Base-by-base conservation (phyloP, 2,329 filamentous ascomycete species). In the Tolypocladium album region DNA sequence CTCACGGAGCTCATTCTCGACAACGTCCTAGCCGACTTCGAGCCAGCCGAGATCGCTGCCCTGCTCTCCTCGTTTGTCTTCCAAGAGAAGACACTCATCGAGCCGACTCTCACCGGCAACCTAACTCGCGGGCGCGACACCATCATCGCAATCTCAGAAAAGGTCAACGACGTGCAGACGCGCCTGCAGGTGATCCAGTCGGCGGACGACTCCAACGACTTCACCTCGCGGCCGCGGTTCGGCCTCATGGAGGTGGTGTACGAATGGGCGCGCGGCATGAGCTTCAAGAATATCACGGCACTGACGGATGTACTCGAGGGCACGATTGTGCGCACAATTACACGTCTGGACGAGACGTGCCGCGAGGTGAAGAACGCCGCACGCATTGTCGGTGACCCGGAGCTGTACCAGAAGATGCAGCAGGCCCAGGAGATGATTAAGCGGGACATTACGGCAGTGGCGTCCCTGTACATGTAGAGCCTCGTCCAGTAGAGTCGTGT, bases 231-330 rank as follows among this genome's bases (percentile, higher is more conserved):
- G 59, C 91, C 92, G 2, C 84, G 93, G 12, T 99, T 99, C 71
- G 94, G 93, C 1, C 82, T 99, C 60, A 92, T 96, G 71, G 94
- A 99, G 74, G 94, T 99, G 0, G 95, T 99, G 40, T 97, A 97
- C 72, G 94, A 99, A 74, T 99, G 94, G 94, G 94, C 94, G 12
- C 82, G 91, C 57, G 94, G 94, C 34, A 97, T 97, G 91, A 93
- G 90, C 58, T 99, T 99, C 81, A 96, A 95, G 75, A 93, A 94
- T 65, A 99, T 99, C 66, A 97, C 93, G 0, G 89, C 93, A 65
- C 77, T 99, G 70, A 99, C 94, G 9, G 93, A 97, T 72, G 92
- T 99, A 60, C 85, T 97, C 68, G 94, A 99, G 74, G 94, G 94
- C 1, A 97, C 94, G 0, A 97, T 99, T 75, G 94, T 99, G 56